Evolutionary conservation across 2,329 filamentous ascomycete genomes (phyloP), one percentile per base, ranked within the genome.

Genomic region (Fusarium sulawesiense): DNA sequence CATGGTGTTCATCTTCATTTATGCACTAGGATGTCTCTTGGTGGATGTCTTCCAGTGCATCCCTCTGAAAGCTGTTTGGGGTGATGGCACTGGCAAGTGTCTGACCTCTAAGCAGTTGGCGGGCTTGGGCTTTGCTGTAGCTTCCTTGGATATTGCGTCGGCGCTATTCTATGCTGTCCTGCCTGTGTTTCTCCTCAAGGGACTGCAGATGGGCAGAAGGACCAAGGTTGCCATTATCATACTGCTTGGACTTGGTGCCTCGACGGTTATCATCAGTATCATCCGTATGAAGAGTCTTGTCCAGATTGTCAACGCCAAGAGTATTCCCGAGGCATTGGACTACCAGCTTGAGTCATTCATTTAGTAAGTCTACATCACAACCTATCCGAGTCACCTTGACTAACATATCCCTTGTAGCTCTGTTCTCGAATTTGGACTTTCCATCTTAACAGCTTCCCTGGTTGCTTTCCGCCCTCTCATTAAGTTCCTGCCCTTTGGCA

Each of bases 11-110:
- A 34, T 59, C 7, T 30, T 30, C 4, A 40, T 59, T 13, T 59
- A 59, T 25, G 56, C 56, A 12, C 16, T 59, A 9, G 56, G 56
- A 10, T 56, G 49, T 34, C 40, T 59, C 5, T 12, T 59, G 6
- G 56, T 59, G 0, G 56, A 59, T 12, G 56, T 59, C 4, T 34
- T 59, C n/a, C 56, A 59, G 11, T 59, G 56, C 4, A 59, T 59
- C 4, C 56, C 56, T 3, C 30, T 59, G 6, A 21, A 56, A 11
- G 56, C 56, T 7, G 56, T 59, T 7, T 59, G 56, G 56, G 49
- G 56, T 23, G 56, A 59, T 4, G 49, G 56, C 5, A 46, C 49
- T 13, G 56, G 40, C 2, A 59, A 30, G 7, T 59, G 56, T 11
- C 29, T 59, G 20, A 29, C 23, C 5, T 37, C 40, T 4, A 10